Conservation (phyloP, 2,329 filamentous ascomycete species). For the Aspergillus ibericus region DNA sequence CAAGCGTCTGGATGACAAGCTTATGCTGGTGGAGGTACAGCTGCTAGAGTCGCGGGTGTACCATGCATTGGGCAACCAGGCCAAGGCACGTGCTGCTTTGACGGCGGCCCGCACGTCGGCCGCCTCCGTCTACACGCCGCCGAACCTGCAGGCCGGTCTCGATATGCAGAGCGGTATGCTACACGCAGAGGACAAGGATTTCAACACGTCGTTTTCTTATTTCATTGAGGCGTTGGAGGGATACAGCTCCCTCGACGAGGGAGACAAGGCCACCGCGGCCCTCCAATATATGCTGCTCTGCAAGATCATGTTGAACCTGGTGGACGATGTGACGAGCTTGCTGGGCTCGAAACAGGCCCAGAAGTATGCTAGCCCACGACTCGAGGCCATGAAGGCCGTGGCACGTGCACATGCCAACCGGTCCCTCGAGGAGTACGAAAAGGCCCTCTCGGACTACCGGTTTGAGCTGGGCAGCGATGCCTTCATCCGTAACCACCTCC, state of each 20-base stretch:
- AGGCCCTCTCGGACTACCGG: constrained; percentile 82
- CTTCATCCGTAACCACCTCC: constrained; percentile 96
- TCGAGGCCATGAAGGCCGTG: constrained; percentile 99
- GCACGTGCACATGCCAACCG: constrained; percentile 93
- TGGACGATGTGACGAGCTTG: constrained; percentile 91
- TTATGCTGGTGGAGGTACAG: constrained; percentile 96
- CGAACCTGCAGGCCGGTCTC: constrained; percentile 88
- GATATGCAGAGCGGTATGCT: constrained; percentile 99
- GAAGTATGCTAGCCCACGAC: constrained; percentile 91
- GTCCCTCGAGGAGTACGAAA: constrained; percentile 95
- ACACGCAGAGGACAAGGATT: constrained; percentile 97
- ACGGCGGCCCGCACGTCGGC: constrained; percentile 93
- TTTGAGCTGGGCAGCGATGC: constrained; percentile 91
- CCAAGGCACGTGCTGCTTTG: constrained; percentile 91
- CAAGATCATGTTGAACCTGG: constrained; percentile 99
- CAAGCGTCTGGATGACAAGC: constrained; percentile 97
- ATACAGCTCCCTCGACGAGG: constrained; percentile 89
- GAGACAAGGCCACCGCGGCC: constrained; percentile 86
- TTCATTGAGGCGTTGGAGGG: constrained; percentile 99
- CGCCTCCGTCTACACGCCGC: constrained; percentile 95
- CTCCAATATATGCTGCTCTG: constrained; percentile 99
- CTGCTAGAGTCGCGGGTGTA: constrained; percentile 96
- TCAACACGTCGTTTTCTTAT: constrained; percentile 98
- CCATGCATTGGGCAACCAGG: constrained; percentile 92
- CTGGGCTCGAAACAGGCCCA: constrained; percentile 95